A percentile compares a stretch with the other conserved stretches of the same genome.
Conservation (phyloP, 1,139 yeast genomes). For the Suhomyces wounanorum region DNA sequence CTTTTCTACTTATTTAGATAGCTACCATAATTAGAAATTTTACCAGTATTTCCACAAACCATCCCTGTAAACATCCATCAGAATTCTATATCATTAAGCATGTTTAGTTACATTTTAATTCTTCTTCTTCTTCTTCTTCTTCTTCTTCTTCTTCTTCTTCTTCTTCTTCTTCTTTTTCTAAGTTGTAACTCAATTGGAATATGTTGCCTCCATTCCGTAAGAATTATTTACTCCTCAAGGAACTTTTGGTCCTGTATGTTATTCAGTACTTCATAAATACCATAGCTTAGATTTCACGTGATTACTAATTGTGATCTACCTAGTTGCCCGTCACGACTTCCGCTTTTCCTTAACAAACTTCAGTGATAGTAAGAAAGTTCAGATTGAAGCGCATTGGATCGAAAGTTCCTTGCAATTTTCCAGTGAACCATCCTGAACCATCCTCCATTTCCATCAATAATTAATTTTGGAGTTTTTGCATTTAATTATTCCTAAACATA, state of each 20-base stretch:
- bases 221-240: too few species aligned
- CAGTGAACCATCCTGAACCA: too few species aligned
- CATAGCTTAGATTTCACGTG: not conserved
- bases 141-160: too few species aligned
- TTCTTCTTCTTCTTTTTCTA: too few species aligned
- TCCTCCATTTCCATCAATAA: too few species aligned
- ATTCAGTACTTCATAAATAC: not conserved
- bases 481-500: not conserved
- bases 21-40: not conserved
- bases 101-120: too few species aligned
- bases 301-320: not conserved
- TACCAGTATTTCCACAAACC: not conserved
- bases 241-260: not conserved
- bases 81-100: too few species aligned
- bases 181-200: not conserved
- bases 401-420: not conserved
- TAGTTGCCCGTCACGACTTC: constrained; percentile 1
- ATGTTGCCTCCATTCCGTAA: too few species aligned
- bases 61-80: too few species aligned
- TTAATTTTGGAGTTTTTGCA: not conserved
- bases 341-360: not conserved
- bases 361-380: not conserved
- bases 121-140: too few species aligned
- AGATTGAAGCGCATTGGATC: not conserved
- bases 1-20: not conserved